Evolutionary conservation across 441 rosid species (phyloP), one percentile per base, ranked within the genome.

Genomic region (Adansonia grandidieri): DNA sequence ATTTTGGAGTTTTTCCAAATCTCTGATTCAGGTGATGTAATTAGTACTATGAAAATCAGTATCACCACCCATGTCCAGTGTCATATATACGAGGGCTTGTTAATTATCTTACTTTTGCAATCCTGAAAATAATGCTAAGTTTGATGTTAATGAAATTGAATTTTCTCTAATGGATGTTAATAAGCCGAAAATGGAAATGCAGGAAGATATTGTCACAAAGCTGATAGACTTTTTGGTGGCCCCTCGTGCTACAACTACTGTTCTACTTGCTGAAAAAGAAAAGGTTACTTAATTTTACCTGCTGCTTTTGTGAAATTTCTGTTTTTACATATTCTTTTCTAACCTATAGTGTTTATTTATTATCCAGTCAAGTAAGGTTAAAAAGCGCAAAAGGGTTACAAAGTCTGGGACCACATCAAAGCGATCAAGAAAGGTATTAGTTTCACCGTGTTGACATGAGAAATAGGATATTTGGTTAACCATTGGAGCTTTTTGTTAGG

Each of bases 141-240:
- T 74, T 50, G 78, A 66, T 24, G 48, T 13, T 73, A 7, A 64
- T 56, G 61, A 37, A 66, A 10, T 48, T 77, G 45, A 68, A 47
- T 47, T 37, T 61, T 56, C 9, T 58, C 6, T 50, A 71, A 5
- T 65, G 17, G 42, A 37, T 20, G 63, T 76, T 65, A 32, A 65
- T 19, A 53, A 6, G 73, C 73, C 64, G 6, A 19, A 45, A 65
- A 47, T 14, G 50, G 76, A 72, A 48, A 8, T 83, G 84, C 92
- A 94, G 98, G 99, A 94, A 86, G 98, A 96, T 79, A 79, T 94
- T 70, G 78, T 93, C 60, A 20, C 83, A 14, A 88, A 84, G 76
- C 87, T 96, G 83, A 84, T 92, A 74, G 99, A 91, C 81, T 96
- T 93, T 88, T 84, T 96, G 93, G 86, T 81, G 81, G 90, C 89